A percentile compares a stretch with the other conserved stretches of the same genome.
These are phyloP conservation scores for Phialophora macrospora DNA, from an alignment of 2,329 filamentous ascomycete species.

Conservation along the genomic window DNA sequence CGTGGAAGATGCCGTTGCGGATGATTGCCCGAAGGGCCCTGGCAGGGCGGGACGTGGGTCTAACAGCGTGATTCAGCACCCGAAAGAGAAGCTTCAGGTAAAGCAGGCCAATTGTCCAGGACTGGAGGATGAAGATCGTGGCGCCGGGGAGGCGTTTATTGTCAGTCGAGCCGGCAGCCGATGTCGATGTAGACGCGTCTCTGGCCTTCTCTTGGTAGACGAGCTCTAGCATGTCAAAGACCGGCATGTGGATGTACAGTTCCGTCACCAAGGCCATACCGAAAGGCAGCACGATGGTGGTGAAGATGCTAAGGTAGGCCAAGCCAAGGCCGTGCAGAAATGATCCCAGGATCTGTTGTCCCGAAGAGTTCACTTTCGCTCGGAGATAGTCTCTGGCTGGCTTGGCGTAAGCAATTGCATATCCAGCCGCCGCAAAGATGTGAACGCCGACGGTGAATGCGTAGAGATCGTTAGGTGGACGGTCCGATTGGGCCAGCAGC, in stretches of 20 bases:
- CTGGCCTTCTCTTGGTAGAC: slow-evolving; percentile 17
- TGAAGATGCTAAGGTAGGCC: slow-evolving; percentile 74
- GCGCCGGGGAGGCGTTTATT: slow-evolving; percentile 45
- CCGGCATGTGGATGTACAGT: slow-evolving; percentile 83
- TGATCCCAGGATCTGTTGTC: slow-evolving; percentile 31
- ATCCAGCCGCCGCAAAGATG: slow-evolving; percentile 71
- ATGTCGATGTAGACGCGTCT: background rate
- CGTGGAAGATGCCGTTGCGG: slow-evolving; percentile 75
- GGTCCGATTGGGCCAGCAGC: slow-evolving; percentile 69
- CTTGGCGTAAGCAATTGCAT: slow-evolving; percentile 60
- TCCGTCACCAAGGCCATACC: slow-evolving; percentile 80
- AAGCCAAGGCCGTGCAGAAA: slow-evolving; percentile 57
- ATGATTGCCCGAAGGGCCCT: slow-evolving; percentile 75
- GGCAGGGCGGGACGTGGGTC: slow-evolving; percentile 65
- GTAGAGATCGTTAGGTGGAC: slow-evolving; percentile 90
- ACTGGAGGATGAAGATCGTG: slow-evolving; percentile 84
- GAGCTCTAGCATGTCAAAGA: slow-evolving; percentile 72
- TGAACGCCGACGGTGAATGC: slow-evolving; percentile 92
- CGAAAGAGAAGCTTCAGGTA: slow-evolving; percentile 79
- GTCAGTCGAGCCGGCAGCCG: background rate
- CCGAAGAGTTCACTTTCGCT: slow-evolving; percentile 26
- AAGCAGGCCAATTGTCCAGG: slow-evolving; percentile 90
- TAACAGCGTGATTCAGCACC: slow-evolving; percentile 57
- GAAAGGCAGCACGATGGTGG: slow-evolving; percentile 79
- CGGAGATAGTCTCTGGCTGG: slow-evolving; percentile 21